These are phyloP conservation scores for Candida xyloterini DNA, from an alignment of 805 yeast species.

Conservation along the genomic window DNA sequence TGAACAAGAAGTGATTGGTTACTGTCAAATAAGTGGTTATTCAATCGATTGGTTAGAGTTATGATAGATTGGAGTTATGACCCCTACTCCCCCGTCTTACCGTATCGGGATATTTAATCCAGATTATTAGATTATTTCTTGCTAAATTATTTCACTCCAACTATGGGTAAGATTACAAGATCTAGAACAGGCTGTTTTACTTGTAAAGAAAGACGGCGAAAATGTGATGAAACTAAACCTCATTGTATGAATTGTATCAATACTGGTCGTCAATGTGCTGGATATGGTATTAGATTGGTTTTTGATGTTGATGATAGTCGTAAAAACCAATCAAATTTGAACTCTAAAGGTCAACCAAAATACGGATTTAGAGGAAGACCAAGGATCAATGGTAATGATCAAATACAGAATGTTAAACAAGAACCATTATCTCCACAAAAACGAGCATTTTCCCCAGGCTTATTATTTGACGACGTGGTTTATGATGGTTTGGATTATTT, in stretches of 20 bases:
- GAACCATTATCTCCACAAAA: neutral
- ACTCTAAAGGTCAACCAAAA: constrained; percentile 34
- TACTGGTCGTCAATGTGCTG: constrained; percentile 46
- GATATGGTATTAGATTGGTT: constrained; percentile 45
- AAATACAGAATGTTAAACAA: neutral
- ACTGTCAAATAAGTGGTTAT: no score
- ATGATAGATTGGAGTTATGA: no score
- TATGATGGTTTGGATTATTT: constrained; percentile 33
- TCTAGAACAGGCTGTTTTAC: constrained; percentile 60
- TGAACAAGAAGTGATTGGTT: neutral
- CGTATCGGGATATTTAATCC: no score
- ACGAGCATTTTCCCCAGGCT: neutral
- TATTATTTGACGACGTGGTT: constrained; percentile 28
- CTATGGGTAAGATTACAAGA: constrained; percentile 40
- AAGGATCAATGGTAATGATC: constrained; percentile 32
- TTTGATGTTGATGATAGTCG: constrained; percentile 51
- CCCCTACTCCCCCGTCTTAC: no score
- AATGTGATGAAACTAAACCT: constrained; percentile 57
- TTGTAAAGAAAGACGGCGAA: constrained; percentile 51
- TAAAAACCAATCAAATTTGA: constrained; percentile 21
- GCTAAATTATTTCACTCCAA: neutral
- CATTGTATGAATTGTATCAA: constrained; percentile 45
- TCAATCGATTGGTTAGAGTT: no score
- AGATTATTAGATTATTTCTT: no score
- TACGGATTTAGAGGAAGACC: constrained; percentile 46